A percentile compares a stretch with the other conserved stretches of the same genome.
These are phyloP conservation scores for Psilocybe tampanensis DNA, from an alignment of 768 basidiomycete species.

Conservation along the genomic window DNA sequence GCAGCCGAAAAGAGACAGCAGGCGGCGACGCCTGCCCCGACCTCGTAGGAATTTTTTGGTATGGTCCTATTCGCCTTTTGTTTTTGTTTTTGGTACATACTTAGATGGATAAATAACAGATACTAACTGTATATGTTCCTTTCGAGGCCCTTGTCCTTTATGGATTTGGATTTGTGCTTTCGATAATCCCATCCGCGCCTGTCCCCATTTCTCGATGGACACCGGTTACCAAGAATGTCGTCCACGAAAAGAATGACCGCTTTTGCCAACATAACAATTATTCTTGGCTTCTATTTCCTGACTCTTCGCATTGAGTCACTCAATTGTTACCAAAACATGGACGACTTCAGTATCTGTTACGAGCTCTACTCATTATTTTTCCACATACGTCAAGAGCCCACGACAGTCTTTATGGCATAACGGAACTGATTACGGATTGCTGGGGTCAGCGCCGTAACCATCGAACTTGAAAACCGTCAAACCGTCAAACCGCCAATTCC, in stretches of 20 bases:
- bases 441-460: background rate
- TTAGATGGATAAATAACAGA: background rate
- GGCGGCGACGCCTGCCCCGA: background rate
- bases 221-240: background rate
- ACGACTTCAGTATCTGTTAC: no score
- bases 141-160: background rate
- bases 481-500: background rate
- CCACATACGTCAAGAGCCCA: background rate
- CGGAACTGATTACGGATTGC: background rate
- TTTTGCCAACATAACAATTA: background rate
- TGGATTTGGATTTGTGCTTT: no score
- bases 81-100: background rate
- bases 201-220: background rate
- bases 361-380: no score
- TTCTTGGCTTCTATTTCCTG: no score
- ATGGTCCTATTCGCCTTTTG: background rate
- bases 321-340: no score
- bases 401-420: background rate
- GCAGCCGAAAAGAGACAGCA: slow-evolving; percentile 40
- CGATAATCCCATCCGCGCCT: no score
- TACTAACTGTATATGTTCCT: background rate
- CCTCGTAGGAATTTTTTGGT: background rate
- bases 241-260: background rate
- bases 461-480: background rate
- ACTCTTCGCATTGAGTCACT: no score